Evolutionary conservation across 257 asterid species (phyloP).

Genomic region (Lithospermum erythrorhizon): DNA sequence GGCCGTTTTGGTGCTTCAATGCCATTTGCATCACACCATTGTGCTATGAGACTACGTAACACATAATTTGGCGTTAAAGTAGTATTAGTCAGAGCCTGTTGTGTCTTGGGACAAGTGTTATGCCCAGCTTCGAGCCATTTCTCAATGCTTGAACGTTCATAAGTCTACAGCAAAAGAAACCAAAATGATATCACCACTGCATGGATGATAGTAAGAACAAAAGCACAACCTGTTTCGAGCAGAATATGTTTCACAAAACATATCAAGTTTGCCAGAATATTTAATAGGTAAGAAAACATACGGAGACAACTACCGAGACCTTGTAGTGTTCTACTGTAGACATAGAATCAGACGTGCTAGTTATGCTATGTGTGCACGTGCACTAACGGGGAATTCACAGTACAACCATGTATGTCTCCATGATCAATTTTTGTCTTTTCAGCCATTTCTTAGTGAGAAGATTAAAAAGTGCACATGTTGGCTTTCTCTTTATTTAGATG

Average conservation of each 20-base stretch:
- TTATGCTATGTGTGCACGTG: not conserved
- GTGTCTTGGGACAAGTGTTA: conserved; percentile 89
- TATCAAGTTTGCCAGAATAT: not conserved
- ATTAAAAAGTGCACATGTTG: not conserved
- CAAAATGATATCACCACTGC: not conserved
- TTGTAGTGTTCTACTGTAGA: not conserved
- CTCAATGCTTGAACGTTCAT: conserved; percentile 79
- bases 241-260: not conserved
- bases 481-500: not conserved
- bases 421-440: too few species aligned
- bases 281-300: not conserved
- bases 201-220: not conserved
- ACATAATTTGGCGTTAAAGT: conserved; percentile 85
- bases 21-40: conserved; percentile 94
- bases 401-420: too few species aligned
- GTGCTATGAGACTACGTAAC: conserved; percentile 88
- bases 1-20: conserved; percentile 79
- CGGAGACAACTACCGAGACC: not conserved
- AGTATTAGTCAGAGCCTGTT: conserved; percentile 59
- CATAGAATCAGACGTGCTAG: not conserved
- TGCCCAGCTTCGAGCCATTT: conserved; percentile 93
- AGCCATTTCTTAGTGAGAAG: not conserved
- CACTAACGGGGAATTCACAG: too few species aligned
- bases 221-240: not conserved
- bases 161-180: conserved; percentile 44